Conservation (phyloP, 1,284 basidiomycete genomes). For the Irpex rosettiformis region DNA sequence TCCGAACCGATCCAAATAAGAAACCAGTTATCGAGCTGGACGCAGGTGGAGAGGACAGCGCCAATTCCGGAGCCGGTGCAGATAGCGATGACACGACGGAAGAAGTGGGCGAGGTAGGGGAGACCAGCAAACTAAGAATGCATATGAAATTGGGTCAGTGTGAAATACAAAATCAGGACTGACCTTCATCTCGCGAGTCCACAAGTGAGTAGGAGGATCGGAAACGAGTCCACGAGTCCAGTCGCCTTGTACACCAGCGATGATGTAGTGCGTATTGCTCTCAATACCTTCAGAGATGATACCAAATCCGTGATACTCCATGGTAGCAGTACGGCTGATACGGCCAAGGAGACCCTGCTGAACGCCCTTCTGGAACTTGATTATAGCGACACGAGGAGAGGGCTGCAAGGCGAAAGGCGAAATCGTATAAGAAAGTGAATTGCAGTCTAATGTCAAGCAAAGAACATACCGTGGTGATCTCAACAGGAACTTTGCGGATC, state of each 20-base stretch:
- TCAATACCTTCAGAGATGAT: conserved; percentile 60
- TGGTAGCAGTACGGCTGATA: conserved; percentile 54
- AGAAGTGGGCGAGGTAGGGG: conserved; percentile 34
- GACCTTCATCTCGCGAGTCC: conserved; percentile 62
- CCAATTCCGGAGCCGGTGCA: conserved; percentile 37
- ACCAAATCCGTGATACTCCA: conserved; percentile 66
- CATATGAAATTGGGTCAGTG: not conserved
- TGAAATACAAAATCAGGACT: conserved; percentile 6
- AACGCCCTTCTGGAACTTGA: conserved; percentile 63
- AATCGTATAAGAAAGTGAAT: not conserved
- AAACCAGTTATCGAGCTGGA: conserved; percentile 38
- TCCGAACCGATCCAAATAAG: conserved; percentile 48
- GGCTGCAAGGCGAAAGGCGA: conserved; percentile 45
- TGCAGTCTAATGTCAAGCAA: not conserved
- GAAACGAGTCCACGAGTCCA: conserved; percentile 56
- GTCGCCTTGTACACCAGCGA: conserved; percentile 64
- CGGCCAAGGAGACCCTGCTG: conserved; percentile 62
- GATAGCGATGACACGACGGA: conserved; percentile 33
- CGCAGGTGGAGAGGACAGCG: conserved; percentile 34
- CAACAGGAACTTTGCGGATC: conserved; percentile 34
- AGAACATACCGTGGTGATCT: conserved; percentile 31
- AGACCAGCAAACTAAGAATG: conserved; percentile 31
- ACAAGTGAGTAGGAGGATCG: conserved; percentile 51
- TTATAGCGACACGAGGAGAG: conserved; percentile 56
- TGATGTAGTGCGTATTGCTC: conserved; percentile 59